Percentiles rank a stretch among this genome's conserved stretches.
phyloP scores from a whole-genome alignment of 805 yeast species.

The Starmerella floricola region DNA sequence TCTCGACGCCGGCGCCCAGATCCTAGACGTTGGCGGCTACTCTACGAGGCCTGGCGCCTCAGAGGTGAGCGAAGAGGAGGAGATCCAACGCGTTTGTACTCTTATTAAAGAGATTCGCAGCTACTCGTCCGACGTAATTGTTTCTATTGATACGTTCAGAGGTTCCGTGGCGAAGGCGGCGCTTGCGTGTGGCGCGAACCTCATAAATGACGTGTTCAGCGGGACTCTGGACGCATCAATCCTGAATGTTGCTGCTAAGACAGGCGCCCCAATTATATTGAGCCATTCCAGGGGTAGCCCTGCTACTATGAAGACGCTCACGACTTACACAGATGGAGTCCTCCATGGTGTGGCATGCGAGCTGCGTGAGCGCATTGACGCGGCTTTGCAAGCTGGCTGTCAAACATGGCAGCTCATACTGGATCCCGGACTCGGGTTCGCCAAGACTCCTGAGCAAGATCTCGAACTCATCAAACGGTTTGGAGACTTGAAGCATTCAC shows the following conservation, averaged over 20 bases:
- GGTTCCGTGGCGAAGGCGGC: constrained; percentile 59
- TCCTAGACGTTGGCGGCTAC: constrained; percentile 88
- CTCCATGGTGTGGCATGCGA: constrained; percentile 55
- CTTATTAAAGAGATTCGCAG: constrained; percentile 49
- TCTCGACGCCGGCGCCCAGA: constrained; percentile 52
- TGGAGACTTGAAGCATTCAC: constrained; percentile 20
- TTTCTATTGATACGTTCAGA: constrained; percentile 85
- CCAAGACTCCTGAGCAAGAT: constrained; percentile 68
- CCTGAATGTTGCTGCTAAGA: constrained; percentile 54
- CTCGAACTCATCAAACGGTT: constrained; percentile 42
- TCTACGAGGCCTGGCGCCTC: constrained; percentile 80
- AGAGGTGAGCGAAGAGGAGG: constrained; percentile 53
- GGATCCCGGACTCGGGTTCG: constrained; percentile 96
- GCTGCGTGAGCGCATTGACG: constrained; percentile 40
- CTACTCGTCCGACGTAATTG: constrained; percentile 34
- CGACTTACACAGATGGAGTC: constrained; percentile 39
- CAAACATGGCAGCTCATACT: constrained; percentile 80
- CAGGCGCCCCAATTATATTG: constrained; percentile 59
- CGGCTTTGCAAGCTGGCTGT: constrained; percentile 53
- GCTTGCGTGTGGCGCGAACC: constrained; percentile 69
- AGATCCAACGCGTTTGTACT: constrained; percentile 57
- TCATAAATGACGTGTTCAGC: constrained; percentile 81
- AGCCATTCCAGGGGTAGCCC: constrained; percentile 82
- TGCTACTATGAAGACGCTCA: constrained; percentile 51
- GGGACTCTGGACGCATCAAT: constrained; percentile 60